Evolutionary conservation across 176 grass and related monocot genomes (phyloP).

Genomic region (bread wheat (Triticum aestivum)): DNA sequence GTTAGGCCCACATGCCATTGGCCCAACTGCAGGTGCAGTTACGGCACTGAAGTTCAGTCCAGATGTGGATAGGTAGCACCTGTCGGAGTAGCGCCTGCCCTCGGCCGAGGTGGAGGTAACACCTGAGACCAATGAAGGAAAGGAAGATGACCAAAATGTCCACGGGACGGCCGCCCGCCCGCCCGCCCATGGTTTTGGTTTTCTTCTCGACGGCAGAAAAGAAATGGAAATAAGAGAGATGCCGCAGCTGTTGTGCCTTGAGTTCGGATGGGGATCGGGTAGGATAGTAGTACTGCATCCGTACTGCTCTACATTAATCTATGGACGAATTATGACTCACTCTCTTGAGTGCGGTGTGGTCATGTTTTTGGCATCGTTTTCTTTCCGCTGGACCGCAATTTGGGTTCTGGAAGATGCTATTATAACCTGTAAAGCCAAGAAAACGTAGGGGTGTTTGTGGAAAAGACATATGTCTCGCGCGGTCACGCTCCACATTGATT

Average conservation of each 20-base stretch:
- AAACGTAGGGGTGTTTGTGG: neutral
- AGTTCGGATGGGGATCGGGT: too few species aligned
- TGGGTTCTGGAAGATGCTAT: neutral
- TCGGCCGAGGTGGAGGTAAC: conserved; percentile 36
- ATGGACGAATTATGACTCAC: neutral
- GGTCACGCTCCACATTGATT: neutral
- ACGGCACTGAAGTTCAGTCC: too few species aligned
- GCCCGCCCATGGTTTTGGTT: neutral
- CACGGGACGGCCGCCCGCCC: neutral
- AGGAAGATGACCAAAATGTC: conserved; percentile 1
- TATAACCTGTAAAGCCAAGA: neutral
- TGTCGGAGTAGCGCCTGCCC: conserved; percentile 72
- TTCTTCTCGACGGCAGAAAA: neutral
- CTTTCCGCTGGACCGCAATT: neutral
- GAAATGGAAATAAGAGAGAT: neutral
- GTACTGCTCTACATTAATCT: neutral
- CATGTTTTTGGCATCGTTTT: neutral
- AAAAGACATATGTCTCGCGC: neutral
- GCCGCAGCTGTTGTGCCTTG: neutral
- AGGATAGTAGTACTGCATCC: neutral
- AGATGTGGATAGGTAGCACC: conserved; percentile 24
- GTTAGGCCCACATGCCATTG: too few species aligned
- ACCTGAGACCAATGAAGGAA: neutral
- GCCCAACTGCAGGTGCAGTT: too few species aligned
- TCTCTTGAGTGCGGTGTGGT: neutral